Conservation (phyloP, 2,329 filamentous ascomycete species). For the Cercospora sojina region DNA sequence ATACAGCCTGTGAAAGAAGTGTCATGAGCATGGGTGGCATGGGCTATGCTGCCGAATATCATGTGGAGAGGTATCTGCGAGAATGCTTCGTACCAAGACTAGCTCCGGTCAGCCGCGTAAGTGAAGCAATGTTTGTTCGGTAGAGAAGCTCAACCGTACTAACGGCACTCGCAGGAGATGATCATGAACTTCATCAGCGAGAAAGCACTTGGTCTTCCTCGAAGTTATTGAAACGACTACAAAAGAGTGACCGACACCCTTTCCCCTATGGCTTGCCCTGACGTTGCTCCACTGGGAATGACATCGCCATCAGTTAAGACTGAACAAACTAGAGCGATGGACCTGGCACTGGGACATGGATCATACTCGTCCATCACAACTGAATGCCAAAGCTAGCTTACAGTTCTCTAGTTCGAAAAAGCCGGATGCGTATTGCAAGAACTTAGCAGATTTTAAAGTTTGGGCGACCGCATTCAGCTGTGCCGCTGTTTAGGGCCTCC, state of each 20-base stretch:
- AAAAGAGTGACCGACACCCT: not conserved
- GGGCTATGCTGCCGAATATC: conserved; percentile 63
- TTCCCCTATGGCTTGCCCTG: not conserved
- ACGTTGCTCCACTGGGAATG: not conserved
- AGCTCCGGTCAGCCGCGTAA: conserved; percentile 57
- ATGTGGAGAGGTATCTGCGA: conserved; percentile 60
- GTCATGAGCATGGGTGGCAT: conserved; percentile 60
- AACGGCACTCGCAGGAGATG: conserved; percentile 58
- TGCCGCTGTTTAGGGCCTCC: not conserved
- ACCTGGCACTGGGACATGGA: not conserved
- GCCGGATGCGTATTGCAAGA: not conserved
- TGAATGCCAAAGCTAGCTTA: not conserved
- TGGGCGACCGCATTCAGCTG: not conserved
- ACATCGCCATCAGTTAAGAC: not conserved
- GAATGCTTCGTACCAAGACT: conserved; percentile 61
- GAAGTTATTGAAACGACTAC: conserved; percentile 58
- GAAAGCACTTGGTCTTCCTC: conserved; percentile 64
- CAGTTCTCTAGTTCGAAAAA: not conserved
- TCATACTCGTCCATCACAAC: not conserved
- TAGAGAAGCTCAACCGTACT: not conserved
- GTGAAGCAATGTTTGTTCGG: conserved; percentile 20
- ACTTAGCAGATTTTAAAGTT: not conserved
- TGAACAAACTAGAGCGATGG: not conserved
- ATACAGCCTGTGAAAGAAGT: conserved; percentile 59
- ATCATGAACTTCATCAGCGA: conserved; percentile 72